A percentile compares a stretch with the other conserved stretches of the same genome.
Evolutionary conservation across 495 filamentous ascomycete genomes (phyloP).

Genomic region (Penicillium soppii): DNA sequence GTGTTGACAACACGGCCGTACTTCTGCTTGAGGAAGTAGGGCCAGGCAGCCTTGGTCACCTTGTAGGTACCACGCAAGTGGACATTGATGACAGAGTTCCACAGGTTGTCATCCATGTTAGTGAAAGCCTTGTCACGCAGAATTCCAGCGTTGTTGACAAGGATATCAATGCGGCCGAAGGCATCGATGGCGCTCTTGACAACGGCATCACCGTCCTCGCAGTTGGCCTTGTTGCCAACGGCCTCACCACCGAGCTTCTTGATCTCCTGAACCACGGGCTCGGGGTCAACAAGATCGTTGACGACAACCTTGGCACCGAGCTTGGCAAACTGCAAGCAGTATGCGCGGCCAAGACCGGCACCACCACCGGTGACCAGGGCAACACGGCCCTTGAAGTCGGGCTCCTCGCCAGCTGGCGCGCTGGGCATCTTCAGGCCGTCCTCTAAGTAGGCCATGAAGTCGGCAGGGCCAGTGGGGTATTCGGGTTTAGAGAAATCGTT

Average conservation of each 20-base stretch:
- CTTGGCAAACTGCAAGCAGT: conserved; percentile 89
- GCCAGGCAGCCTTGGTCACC: conserved; percentile 97
- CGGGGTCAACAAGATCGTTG: conserved; percentile 94
- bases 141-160: conserved; percentile 98
- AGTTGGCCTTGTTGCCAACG: conserved; percentile 88
- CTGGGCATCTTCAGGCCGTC: conserved; percentile 75
- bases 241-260: conserved; percentile 86
- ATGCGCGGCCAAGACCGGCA: conserved; percentile 81
- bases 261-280: conserved; percentile 88
- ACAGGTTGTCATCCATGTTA: conserved; percentile 95
- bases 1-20: conserved; percentile 97
- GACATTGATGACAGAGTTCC: conserved; percentile 89
- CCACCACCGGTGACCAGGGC: conserved; percentile 92
- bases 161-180: conserved; percentile 88
- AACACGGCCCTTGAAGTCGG: conserved; percentile 89
- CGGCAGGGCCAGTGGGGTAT: conserved; percentile 81
- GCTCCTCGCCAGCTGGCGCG: conserved; percentile 70
- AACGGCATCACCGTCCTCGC: conserved; percentile 90
- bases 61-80: conserved; percentile 96
- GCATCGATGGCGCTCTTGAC: conserved; percentile 92
- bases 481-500: conserved; percentile 82
- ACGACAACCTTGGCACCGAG: conserved; percentile 88
- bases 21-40: conserved; percentile 97
- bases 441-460: conserved; percentile 87
- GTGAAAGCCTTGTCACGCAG: conserved; percentile 96